Percentiles rank a stretch among this genome's conserved stretches.
phyloP scores from a whole-genome alignment of 2,329 filamentous ascomycete genomes.

The Fusarium fracticaudum region DNA sequence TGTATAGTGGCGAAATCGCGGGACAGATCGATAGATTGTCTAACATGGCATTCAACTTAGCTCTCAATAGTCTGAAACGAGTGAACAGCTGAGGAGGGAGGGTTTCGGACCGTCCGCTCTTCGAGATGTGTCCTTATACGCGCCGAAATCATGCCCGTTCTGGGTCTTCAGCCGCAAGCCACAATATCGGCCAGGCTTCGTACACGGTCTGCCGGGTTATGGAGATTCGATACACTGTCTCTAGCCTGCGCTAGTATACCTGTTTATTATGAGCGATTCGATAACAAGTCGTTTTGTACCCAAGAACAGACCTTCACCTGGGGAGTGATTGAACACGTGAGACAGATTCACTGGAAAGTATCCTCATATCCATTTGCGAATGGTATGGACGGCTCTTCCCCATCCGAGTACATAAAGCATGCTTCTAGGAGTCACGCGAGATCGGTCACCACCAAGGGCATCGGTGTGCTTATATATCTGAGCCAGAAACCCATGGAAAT shows the following conservation, averaged over 20 bases:
- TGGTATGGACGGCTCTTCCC: rapidly evolving
- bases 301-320: background rate
- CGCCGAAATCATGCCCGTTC: rapidly evolving
- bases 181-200: background rate
- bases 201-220: background rate
- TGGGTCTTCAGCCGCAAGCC: background rate
- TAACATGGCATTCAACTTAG: rapidly evolving
- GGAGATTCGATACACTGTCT: background rate
- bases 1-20: background rate
- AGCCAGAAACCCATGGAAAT: background rate
- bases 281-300: background rate
- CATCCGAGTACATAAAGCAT: background rate
- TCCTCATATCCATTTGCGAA: background rate
- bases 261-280: background rate
- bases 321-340: background rate
- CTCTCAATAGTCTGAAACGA: no score
- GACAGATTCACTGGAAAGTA: background rate
- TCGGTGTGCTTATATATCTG: background rate
- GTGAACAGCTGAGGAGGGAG: background rate
- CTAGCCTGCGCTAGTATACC: background rate
- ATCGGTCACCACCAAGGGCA: background rate
- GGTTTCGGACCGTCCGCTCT: background rate
- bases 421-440: background rate
- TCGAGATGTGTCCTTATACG: background rate
- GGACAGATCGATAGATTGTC: rapidly evolving